Evolutionary conservation across 768 basidiomycete genomes (phyloP).

Genomic region (Leccinum boreale): DNA sequence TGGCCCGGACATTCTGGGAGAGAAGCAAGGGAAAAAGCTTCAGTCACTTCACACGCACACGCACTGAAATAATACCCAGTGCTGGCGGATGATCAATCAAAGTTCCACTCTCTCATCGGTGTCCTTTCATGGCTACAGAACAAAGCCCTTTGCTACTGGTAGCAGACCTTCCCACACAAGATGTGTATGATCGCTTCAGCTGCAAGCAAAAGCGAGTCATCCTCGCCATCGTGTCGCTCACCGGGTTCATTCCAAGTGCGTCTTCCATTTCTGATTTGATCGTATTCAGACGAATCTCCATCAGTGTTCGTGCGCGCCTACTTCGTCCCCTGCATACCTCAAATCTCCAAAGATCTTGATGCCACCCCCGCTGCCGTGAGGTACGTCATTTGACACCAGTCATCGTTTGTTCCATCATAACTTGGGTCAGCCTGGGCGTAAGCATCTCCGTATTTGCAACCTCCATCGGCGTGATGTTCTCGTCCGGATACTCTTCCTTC

Average conservation of each 20-base stretch:
- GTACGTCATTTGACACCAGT: slow-evolving; percentile 24
- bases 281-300: background rate
- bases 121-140: background rate
- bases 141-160: background rate
- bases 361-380: slow-evolving; percentile 58
- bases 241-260: slow-evolving; percentile 62
- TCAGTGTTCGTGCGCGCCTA: slow-evolving; percentile 66
- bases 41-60: background rate
- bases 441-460: slow-evolving; percentile 47
- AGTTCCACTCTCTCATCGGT: background rate
- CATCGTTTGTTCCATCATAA: background rate
- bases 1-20: too few relatives aligned
- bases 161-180: slow-evolving; percentile 9
- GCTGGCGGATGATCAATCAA: background rate
- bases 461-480: slow-evolving; percentile 46
- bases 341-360: slow-evolving; percentile 63
- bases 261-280: background rate
- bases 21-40: too few relatives aligned
- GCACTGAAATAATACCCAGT: background rate
- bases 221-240: slow-evolving; percentile 54
- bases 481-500: slow-evolving; percentile 50
- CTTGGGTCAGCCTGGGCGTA: slow-evolving; percentile 40
- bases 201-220: slow-evolving; percentile 48
- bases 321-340: slow-evolving; percentile 73
- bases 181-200: slow-evolving; percentile 60